phyloP scores from a whole-genome alignment of 805 yeast species.

The Candida alai region DNA sequence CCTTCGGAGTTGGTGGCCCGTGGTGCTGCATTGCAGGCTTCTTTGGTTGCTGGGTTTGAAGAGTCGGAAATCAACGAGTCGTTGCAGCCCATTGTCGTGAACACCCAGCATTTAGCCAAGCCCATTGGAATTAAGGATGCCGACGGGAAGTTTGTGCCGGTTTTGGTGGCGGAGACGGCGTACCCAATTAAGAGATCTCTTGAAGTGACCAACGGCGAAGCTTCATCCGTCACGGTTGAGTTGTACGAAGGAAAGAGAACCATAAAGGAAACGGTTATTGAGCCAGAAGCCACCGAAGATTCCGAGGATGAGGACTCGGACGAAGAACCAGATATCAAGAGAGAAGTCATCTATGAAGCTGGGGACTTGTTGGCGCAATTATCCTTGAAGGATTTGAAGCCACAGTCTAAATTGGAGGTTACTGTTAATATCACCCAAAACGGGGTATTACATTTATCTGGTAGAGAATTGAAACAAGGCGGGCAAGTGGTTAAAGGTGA shows the following conservation, averaged over 20 bases:
- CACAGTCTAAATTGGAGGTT: conserved; percentile 65
- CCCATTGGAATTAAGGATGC: conserved; percentile 82
- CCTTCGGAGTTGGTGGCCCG: conserved; percentile 89
- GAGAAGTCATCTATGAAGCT: conserved; percentile 69
- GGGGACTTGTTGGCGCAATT: conserved; percentile 76
- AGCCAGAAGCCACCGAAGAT: conserved; percentile 54
- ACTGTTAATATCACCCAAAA: conserved; percentile 62
- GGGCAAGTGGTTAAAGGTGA: conserved; percentile 56
- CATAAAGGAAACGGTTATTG: conserved; percentile 76
- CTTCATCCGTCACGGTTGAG: conserved; percentile 57
- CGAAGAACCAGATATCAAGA: conserved; percentile 86
- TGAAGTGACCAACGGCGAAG: conserved; percentile 58
- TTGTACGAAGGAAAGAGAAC: conserved; percentile 84
- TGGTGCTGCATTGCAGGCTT: conserved; percentile 97
- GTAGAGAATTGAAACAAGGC: conserved; percentile 62
- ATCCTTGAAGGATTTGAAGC: conserved; percentile 65
- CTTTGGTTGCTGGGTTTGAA: conserved; percentile 76
- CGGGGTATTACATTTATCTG: conserved; percentile 61
- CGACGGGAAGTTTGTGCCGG: conserved; percentile 66
- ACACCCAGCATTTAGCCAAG: conserved; percentile 80
- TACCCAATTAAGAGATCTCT: conserved; percentile 82
- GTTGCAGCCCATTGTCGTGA: conserved; percentile 75
- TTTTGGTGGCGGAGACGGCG: conserved; percentile 80
- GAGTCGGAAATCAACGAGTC: conserved; percentile 80
- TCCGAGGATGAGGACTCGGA: conserved; percentile 51